These are phyloP conservation scores for Basipetospora chlamydospora DNA, from an alignment of 2,329 filamentous ascomycete species.

Conservation along the genomic window DNA sequence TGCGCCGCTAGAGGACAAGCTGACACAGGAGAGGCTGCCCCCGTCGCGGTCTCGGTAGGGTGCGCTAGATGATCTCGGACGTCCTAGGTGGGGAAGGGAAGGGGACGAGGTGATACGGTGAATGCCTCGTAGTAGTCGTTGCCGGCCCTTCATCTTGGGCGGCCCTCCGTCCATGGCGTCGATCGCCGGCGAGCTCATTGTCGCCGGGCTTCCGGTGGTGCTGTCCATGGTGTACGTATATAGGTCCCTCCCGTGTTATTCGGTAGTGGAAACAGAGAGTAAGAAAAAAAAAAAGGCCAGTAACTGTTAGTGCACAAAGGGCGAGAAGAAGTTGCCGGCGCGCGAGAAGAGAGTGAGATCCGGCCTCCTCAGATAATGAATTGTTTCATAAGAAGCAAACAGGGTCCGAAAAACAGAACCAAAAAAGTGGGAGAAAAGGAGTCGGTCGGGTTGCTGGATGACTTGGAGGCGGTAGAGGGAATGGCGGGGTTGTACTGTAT, in stretches of 20 bases:
- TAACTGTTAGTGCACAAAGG: not conserved
- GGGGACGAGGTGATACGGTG: conserved; percentile 73
- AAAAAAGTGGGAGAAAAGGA: not conserved
- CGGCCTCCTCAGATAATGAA: not conserved
- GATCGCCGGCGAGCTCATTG: not conserved
- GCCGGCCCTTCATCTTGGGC: conserved; percentile 23
- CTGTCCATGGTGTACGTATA: not conserved
- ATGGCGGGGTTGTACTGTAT: not conserved
- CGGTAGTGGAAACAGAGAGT: no score
- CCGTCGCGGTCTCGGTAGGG: conserved; percentile 47
- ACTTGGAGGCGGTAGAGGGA: not conserved
- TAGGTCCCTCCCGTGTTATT: no score
- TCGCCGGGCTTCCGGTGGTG: not conserved
- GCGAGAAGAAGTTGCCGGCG: not conserved
- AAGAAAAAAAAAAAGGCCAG: not conserved
- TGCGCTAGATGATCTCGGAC: conserved; percentile 52
- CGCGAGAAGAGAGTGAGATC: no score
- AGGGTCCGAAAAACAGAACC: not conserved
- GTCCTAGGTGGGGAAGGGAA: conserved; percentile 49
- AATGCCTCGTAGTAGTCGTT: conserved; percentile 56
- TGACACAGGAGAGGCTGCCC: conserved; percentile 39
- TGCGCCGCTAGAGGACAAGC: conserved; percentile 27
- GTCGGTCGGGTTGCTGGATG: not conserved
- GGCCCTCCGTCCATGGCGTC: not conserved
- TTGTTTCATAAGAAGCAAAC: conserved; percentile 3